Base-by-base conservation (phyloP, 2,329 filamentous ascomycete genomes). In the Hymenoscyphus albidus region DNA sequence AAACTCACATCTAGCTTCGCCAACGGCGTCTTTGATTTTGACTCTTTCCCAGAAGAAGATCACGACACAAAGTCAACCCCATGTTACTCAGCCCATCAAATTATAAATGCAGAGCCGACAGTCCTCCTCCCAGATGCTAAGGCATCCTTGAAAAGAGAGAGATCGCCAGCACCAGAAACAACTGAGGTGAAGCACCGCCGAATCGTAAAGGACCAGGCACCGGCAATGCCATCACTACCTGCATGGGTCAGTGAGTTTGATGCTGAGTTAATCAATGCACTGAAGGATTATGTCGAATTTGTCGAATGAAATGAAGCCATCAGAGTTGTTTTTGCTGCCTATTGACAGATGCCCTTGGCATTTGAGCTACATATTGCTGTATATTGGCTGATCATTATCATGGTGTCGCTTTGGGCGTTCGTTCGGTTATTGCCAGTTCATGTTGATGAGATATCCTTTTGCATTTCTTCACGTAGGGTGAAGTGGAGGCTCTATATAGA, bases 241-340 rank as follows among this genome's bases (percentile, higher is more conserved):
- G 68, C 67, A 3, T 75, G 75, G 75, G 71, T 74, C 9, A 66
- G 72, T 58, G 75, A 75, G 3, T 70, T 76, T 62, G 74, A 76
- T 58, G 59, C 71, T 13, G 72, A 71, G 9, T 67, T 77, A 4
- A 71, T 77, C 62, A 66, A 73, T 38, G 67, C 70, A 16, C 70
- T 74, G 32, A 71, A 70, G 54, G 74, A 69, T 40, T 68, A 70
- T 64, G 75, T 76, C 59, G 74, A 76, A 27, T 77, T 76, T 67
- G 67, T 75, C n/a, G 67, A 70, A n/a, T 72, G 56, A 65, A 38
- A 22, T 42, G 9, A 9, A 35, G 31, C 32, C n/a, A 7, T 27
- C 22, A 16, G n/a, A 35, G 51, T 27, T 59, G 18, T 27, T 51
- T 51, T 2, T 51, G n/a, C 44, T 39, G 39, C 16, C 7, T 18